phyloP scores from a whole-genome alignment of 768 basidiomycete genomes.

The Chiua virens region DNA sequence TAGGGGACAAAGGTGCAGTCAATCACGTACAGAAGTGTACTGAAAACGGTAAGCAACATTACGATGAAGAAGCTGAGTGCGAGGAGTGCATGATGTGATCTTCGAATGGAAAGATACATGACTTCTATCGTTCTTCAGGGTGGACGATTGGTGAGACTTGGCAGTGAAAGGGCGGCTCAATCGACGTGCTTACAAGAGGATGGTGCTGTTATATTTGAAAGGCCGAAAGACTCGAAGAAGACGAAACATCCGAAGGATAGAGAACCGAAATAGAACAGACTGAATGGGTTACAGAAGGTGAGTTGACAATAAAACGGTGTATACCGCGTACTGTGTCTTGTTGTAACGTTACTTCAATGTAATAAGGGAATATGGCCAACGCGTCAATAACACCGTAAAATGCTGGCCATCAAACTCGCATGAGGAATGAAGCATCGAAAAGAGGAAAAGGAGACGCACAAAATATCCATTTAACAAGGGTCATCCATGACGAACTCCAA shows the following conservation, averaged over 20 bases:
- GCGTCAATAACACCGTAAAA: constrained; percentile 88
- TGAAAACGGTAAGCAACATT: constrained; percentile 86
- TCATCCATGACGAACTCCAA: constrained; percentile 68
- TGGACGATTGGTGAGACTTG: background rate
- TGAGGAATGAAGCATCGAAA: background rate
- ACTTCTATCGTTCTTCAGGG: constrained; percentile 75
- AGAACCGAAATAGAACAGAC: constrained; percentile 88
- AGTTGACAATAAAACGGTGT: background rate
- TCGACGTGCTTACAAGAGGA: constrained; percentile 64
- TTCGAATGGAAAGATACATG: constrained; percentile 86
- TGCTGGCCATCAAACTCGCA: constrained; percentile 36
- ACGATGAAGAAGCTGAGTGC: constrained; percentile 88
- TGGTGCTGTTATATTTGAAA: constrained; percentile 81
- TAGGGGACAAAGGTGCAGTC: background rate
- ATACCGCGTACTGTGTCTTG: constrained; percentile 76
- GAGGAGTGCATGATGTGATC: constrained; percentile 83
- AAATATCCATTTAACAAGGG: constrained; percentile 61
- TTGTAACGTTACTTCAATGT: constrained; percentile 77
- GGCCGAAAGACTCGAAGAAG: constrained; percentile 87
- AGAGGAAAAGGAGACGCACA: constrained; percentile 44
- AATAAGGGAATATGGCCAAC: constrained; percentile 85
- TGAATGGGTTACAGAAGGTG: constrained; percentile 26
- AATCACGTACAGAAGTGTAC: constrained; percentile 68
- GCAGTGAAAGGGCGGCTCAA: background rate
- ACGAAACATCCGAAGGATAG: constrained; percentile 87